Evolutionary conservation across 2,329 filamentous ascomycete species (phyloP), one percentile per base, ranked within the genome.

Genomic region (Tolypocladium sp.): DNA sequence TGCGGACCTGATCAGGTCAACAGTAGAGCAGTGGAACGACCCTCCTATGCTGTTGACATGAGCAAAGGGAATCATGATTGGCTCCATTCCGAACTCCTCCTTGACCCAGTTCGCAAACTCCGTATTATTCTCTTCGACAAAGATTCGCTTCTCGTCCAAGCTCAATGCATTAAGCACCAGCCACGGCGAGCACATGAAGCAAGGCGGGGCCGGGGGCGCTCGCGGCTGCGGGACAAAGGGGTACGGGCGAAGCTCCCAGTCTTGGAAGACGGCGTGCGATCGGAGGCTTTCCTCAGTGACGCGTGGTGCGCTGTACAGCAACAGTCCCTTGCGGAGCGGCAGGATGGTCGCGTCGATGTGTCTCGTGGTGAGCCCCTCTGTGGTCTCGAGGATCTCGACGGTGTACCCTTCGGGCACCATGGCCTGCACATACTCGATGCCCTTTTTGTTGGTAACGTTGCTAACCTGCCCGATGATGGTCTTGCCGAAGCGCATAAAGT

Each of bases 401-500:
- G 33, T 17, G 17, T 58, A 58, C 6, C 53, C 53, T 22, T 55
- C 41, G 25, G 53, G 53, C 15, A 58, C 33, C 8, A 56, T 22
- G 17, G 53, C 35, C 42, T 51, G 22, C 30, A 58, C 25, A 22
- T 56, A 56, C 25, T 49, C 52, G 10, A 51, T 35, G 17, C 57
- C 57, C 35, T 30, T 49, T 25, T 13, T 42, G 35, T 52, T 58
- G 1, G 57, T 58, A 7, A 58, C 57, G 37, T 51, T 55, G 53
- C 57, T 58, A 5, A 58, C 42, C 10, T 58, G 52, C 12, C 35
- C 57, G 22, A 58, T 22, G 17, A 58, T 49, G 13, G 57, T 58
- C 42, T 51, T 58, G 33, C 57, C 57, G 25, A 58, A 56, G 8
- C 57, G 52, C 30, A 58, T 44, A 13, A 58, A 58, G 57, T 58